Evolutionary conservation across 169 alveolate species (phyloP), one percentile per base, ranked within the genome.

Genomic region (Eimeria maxima): DNA sequence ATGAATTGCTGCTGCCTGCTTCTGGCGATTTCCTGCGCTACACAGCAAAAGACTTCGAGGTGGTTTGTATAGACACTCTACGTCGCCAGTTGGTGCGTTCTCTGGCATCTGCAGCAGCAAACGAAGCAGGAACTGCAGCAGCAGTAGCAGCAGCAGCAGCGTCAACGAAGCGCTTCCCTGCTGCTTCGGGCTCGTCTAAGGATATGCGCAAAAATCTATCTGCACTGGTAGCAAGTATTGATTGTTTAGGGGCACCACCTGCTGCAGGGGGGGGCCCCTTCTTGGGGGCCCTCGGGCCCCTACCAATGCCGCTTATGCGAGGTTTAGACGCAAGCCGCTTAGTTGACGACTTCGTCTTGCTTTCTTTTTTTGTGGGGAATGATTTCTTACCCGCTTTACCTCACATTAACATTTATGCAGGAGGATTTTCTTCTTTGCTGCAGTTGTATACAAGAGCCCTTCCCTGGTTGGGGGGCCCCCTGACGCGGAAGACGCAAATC

Each of bases 341-440:
- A 69, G 97, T 99, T 29, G 99, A 99, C 96, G 99, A 99, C 97
- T 98, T 99, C 96, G 99, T 99, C 13, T 98, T 99, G 87, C 98
- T 99, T 96, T 99, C 99, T 50, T 84, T 96, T 60, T 84, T 92
- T 42, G 93, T 99, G 44, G 99, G 99, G 53, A 99, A 99, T 97
- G 99, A 99, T 96, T 99, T 99, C 95, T 96, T 99, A 42, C 99
- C 99, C 2, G 99, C 98, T 93, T 96, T 99, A 88, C 99, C 99
- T n/a, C 98, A 99, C 44, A 97, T 99, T 24, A 76, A 92, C 60
- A 78, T 92, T 57, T 92, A 50, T 29, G 50, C 44, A 10, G 95
- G 95, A 11, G 95, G 95, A 38, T 67, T 92, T 29, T 65, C 92
- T 1, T 42, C 44, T 44, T 74, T 92, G 71, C 63, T 92, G 16